Evolutionary conservation across 2,329 filamentous ascomycete species (phyloP).

Genomic region (Aureobasidium subglaciale): DNA sequence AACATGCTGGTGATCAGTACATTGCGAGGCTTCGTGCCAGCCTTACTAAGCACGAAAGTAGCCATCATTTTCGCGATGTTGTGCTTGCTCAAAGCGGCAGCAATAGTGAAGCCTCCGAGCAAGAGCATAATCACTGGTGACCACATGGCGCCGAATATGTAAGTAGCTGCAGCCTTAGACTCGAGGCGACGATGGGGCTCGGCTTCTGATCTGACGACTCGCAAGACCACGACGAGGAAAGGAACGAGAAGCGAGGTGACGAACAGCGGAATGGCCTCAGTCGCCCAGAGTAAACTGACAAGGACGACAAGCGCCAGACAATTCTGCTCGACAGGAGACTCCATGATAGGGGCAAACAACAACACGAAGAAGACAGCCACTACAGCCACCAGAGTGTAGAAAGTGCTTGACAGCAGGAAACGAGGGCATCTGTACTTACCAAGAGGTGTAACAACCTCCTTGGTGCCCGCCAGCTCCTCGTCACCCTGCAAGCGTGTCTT

Average conservation of each 20-base stretch:
- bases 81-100: conserved; percentile 91
- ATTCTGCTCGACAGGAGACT: conserved; percentile 85
- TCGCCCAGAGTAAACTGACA: conserved; percentile 92
- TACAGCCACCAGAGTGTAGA: conserved; percentile 67
- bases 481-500: conserved; percentile 77
- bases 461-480: conserved; percentile 56
- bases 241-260: conserved; percentile 92
- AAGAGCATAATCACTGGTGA: conserved; percentile 98
- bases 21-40: conserved; percentile 79
- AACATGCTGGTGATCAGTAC: conserved; percentile 98
- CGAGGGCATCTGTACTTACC: conserved; percentile 67
- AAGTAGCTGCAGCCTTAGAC: conserved; percentile 73
- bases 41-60: conserved; percentile 92
- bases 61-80: conserved; percentile 97
- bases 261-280: conserved; percentile 95
- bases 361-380: conserved; percentile 67
- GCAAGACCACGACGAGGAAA: conserved; percentile 81
- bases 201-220: conserved; percentile 72
- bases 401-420: conserved; percentile 78
- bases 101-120: conserved; percentile 90
- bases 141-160: conserved; percentile 96
- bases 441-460: conserved; percentile 70
- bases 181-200: conserved; percentile 62
- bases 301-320: conserved; percentile 90
- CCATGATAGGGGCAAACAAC: conserved; percentile 72